phyloP scores from a whole-genome alignment of 345 rosid species.

The Syzygium aromaticum region DNA sequence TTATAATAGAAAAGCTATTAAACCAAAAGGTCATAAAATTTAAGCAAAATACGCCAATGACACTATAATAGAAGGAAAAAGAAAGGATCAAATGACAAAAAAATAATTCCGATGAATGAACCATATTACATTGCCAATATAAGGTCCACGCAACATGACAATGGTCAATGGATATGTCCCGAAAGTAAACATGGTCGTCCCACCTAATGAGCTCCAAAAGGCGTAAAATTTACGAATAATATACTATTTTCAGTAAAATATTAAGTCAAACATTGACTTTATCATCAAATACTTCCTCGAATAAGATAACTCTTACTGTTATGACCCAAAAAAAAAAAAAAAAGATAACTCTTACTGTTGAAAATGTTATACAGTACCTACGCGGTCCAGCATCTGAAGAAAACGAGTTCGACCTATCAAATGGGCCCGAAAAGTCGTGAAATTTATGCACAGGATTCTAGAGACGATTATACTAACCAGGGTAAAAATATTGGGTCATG shows the following conservation, averaged over 20 bases:
- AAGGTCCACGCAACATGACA: neutral
- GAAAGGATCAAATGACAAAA: no score
- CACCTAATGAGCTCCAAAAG: neutral
- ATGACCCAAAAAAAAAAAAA: no score
- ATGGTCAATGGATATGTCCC: no score
- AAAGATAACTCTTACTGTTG: neutral
- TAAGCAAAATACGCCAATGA: no score
- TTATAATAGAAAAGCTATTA: no score
- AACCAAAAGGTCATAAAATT: no score
- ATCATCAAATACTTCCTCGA: neutral
- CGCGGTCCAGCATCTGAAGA: fast-evolving
- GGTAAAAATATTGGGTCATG: no score
- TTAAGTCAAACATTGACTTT: neutral
- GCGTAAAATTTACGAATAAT: no score
- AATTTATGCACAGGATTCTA: no score
- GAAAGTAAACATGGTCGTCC: fast-evolving
- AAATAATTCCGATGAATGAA: fast-evolving
- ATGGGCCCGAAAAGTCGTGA: neutral
- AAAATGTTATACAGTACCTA: neutral
- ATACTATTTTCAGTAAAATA: neutral
- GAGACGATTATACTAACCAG: no score
- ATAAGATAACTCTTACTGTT: neutral
- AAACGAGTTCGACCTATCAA: neutral
- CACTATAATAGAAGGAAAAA: no score
- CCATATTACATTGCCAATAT: neutral